Base-by-base conservation (phyloP, 495 filamentous ascomycete genomes). In the Apiosordaria backusii region DNA sequence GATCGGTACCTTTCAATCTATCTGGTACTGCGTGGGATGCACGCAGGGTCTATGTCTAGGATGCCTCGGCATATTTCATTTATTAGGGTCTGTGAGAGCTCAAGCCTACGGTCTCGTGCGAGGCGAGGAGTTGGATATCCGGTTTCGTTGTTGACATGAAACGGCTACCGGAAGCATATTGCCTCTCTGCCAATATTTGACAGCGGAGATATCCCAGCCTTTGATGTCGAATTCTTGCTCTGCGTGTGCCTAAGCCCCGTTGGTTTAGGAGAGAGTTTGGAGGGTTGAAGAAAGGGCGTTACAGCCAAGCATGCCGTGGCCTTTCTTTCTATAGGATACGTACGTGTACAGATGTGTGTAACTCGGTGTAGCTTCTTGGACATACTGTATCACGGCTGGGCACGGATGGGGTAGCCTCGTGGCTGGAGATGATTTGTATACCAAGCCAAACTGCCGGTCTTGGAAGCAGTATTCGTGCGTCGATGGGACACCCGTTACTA, bases 351-450 rank as follows among this genome's bases (percentile, higher is more conserved):
- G 19, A n/a, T 7, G 7, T 55, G 52, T 55, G 52, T 23, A 22
- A 23, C 52, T 21, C 18, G 19, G 52, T 55, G 52, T 55, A 21
- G 52, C 52, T 55, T 55, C n/a, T 9, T n/a, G n/a, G 22, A 55
- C 52, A 23, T 18, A 45, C 22, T 55, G 52, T 55, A 55, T 55
- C 52, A 23, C 52, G n/a, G n/a, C 52, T 55, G 52, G 52, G 52
- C 52, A 55, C 52, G 52, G 52, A 55, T 55, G 52, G 52, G 50
- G 52, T 7, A 55, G 18, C 18, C n/a, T 13, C n/a, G n/a, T 55
- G n/a, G 52, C n/a, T 55, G 18, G 52, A 23, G 22, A 2, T 45
- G 35, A 45, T 45, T 45, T 45, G 35, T 45, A 45, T 45, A 15
- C 9, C 35, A 45, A 45, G 35, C 35, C 13, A 45, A 15, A 45